Evolutionary conservation across 352 stramenopile genomes (phyloP), one percentile per base, ranked within the genome.

Genomic region (Elongisporangium senticosum): DNA sequence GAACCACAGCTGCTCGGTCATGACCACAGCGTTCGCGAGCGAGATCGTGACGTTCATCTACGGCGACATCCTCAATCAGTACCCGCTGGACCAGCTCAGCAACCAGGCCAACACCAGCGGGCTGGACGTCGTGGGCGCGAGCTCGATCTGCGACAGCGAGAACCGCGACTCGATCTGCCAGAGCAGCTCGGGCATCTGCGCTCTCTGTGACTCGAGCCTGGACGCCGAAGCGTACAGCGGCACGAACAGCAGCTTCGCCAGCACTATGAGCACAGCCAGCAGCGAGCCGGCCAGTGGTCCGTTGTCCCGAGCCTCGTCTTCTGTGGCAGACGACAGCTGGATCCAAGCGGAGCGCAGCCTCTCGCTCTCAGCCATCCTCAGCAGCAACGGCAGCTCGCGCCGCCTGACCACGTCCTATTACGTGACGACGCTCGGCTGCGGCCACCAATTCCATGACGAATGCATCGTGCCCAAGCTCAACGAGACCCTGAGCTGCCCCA

Each of bases 371-470:
- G 7, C 51, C 11, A n/a, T 11, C 0, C 51, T 53, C 1, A 59
- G 52, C 14, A 67, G 39, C 54, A 62, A 40, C 39, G 55, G 50
- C 2, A 74, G 67, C 53, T 68, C 63, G 19, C 64, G 62, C 53
- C 58, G 62, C 51, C 63, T 59, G 37, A 58, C 58, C 23, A 76
- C 72, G 28, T 43, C 33, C 33, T 75, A 87, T 55, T 90, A 89
- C 64, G 58, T 88, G 26, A 89, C 83, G 69, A 87, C 72, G 49
- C 69, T 93, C 19, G 73, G 70, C 39, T 93, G 83, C 19, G 77
- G 83, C 51, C 83, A 92, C 55, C 78, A 86, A 52, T 92, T 92
- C 62, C 83, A 92, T 64, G 83, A 92, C 61, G 83, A 93, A 60
- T 93, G 83, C 63, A 90, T 90, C 69, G 75, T 93, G 15, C 77